Evolutionary conservation across 352 stramenopile species (phyloP).

Genomic region (Phytophthora cactorum): DNA sequence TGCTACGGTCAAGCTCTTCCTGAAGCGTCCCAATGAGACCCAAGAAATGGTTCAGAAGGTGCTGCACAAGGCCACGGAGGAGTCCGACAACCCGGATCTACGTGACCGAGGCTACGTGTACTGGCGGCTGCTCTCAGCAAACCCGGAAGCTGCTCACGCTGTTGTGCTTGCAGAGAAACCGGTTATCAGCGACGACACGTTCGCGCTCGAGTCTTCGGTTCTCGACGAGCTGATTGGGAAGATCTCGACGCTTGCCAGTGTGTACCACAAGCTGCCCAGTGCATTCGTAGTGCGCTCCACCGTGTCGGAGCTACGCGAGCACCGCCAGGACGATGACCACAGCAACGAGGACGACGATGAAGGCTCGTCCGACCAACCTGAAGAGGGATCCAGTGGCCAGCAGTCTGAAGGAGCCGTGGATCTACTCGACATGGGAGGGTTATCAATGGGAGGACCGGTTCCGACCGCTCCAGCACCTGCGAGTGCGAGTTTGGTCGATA

Average conservation of each 20-base stretch:
- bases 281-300: constrained; percentile 88
- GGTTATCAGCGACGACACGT: constrained; percentile 99
- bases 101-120: constrained; percentile 99
- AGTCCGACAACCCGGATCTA: constrained; percentile 98
- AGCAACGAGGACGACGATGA: constrained; percentile 79
- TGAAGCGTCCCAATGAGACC: constrained; percentile 95
- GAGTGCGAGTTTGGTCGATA: constrained; percentile 70
- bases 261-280: constrained; percentile 97
- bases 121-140: constrained; percentile 98
- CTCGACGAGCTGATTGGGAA: constrained; percentile 97
- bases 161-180: constrained; percentile 99
- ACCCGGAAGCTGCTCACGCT: constrained; percentile 97
- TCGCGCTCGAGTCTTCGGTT: constrained; percentile 93
- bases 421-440: constrained; percentile 85
- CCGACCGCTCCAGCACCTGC: constrained; percentile 42
- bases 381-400: constrained; percentile 45
- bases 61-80: constrained; percentile 97
- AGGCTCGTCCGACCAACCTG: constrained; percentile 59
- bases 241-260: constrained; percentile 97
- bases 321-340: constrained; percentile 71
- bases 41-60: constrained; percentile 98
- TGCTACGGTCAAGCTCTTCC: constrained; percentile 99
- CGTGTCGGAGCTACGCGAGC: constrained; percentile 74
- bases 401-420: constrained; percentile 53
- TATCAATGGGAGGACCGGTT: constrained; percentile 73